Evolutionary conservation across 129 eudicot species (phyloP).

Genomic region (Logfia minima): DNA sequence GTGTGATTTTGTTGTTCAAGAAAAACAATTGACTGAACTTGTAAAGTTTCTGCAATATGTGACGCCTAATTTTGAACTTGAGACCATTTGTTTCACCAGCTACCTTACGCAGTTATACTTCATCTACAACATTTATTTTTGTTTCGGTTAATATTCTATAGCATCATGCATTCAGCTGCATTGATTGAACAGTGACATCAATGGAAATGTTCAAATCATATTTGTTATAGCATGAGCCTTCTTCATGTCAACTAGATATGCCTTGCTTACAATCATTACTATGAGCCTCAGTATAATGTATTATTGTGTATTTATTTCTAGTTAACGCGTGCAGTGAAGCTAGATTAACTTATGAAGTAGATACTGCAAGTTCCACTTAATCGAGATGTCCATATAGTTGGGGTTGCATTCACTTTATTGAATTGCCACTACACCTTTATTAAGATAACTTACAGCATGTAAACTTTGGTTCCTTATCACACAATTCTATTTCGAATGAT

Average conservation of each 20-base stretch:
- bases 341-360: background rate
- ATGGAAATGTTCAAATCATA: background rate
- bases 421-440: background rate
- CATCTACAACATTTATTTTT: background rate
- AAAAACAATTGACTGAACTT: background rate
- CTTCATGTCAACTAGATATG: background rate
- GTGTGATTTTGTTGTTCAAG: background rate
- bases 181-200: background rate
- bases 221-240: background rate
- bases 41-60: background rate
- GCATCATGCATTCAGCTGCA: slow-evolving; percentile 10
- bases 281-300: background rate
- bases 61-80: background rate
- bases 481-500: background rate
- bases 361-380: background rate
- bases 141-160: background rate
- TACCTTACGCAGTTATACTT: background rate
- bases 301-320: background rate
- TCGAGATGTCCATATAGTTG: background rate
- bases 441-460: background rate
- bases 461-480: background rate
- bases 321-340: background rate
- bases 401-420: slow-evolving; percentile 15
- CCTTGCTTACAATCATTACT: background rate
- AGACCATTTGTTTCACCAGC: background rate